A percentile compares a stretch with the other conserved stretches of the same genome.
phyloP scores from a whole-genome alignment of 768 basidiomycete species.

The Suillus subaureus region DNA sequence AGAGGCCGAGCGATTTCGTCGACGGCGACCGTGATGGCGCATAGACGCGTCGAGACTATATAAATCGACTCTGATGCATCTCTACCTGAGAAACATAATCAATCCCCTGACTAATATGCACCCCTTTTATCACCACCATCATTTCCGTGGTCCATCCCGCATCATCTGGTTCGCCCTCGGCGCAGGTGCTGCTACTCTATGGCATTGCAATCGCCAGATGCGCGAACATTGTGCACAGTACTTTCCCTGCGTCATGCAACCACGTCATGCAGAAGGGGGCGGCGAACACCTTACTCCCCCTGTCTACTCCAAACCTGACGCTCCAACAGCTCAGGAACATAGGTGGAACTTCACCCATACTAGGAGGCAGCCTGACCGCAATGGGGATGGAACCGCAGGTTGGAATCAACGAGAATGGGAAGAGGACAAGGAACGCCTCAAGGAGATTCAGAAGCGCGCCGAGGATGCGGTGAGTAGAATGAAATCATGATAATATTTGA shows the following conservation, averaged over 20 bases:
- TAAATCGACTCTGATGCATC: background rate
- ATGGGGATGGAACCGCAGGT: constrained; percentile 20
- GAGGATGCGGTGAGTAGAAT: constrained; percentile 46
- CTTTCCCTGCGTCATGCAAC: constrained; percentile 31
- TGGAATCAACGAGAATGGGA: constrained; percentile 42
- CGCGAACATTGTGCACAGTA: constrained; percentile 41
- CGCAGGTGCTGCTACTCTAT: constrained; percentile 43
- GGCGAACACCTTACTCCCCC: constrained; percentile 14
- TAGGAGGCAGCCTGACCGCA: constrained; percentile 11
- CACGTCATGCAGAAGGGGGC: constrained; percentile 20
- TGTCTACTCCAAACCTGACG: constrained; percentile 18
- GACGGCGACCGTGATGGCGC: constrained; percentile 1
- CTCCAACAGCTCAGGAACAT: constrained; percentile 12
- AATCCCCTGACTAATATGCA: constrained; percentile 21
- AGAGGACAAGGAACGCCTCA: constrained; percentile 49
- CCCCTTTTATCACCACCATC: constrained; percentile 20
- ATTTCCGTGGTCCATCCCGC: constrained; percentile 52
- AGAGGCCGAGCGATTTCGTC: constrained; percentile 30
- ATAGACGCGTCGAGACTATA: constrained; percentile 3
- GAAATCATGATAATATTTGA: background rate
- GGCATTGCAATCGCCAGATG: constrained; percentile 43
- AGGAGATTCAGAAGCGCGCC: constrained; percentile 49
- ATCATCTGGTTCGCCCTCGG: constrained; percentile 72
- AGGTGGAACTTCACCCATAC: constrained; percentile 13
- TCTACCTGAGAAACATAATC: background rate